Conservation (phyloP, 768 basidiomycete genomes). For the Lepiota brunneoincarnata region DNA sequence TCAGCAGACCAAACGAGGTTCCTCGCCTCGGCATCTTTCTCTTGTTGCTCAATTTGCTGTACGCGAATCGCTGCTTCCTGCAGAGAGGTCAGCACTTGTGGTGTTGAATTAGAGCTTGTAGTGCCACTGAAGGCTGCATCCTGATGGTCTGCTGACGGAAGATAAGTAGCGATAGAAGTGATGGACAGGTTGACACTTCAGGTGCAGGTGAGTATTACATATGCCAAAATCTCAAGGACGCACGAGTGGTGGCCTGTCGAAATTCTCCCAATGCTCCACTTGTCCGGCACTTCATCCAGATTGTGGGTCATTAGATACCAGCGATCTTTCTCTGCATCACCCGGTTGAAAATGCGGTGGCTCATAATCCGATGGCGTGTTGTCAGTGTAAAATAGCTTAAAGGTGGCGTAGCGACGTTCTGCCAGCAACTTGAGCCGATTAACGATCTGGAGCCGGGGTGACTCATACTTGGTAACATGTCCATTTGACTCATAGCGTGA, state of each 20-base stretch:
- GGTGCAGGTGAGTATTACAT: not conserved
- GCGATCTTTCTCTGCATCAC: slow-evolving; percentile 67
- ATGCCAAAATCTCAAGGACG: slow-evolving; percentile 15
- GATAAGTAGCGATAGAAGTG: slow-evolving; percentile 68
- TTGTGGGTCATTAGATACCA: slow-evolving; percentile 84
- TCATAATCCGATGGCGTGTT: slow-evolving; percentile 81
- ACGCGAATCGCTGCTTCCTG: slow-evolving; percentile 53
- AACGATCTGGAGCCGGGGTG: not conserved
- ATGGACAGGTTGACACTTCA: slow-evolving; percentile 68
- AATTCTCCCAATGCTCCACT: slow-evolving; percentile 63
- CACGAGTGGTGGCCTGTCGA: slow-evolving; percentile 76
- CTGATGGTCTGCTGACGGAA: slow-evolving; percentile 66
- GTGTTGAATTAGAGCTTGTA: slow-evolving; percentile 24
- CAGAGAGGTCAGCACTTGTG: slow-evolving; percentile 48
- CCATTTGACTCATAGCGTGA: slow-evolving; percentile 78
- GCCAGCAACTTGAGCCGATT: slow-evolving; percentile 6
- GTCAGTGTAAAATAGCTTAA: slow-evolving; percentile 84
- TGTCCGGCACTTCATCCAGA: slow-evolving; percentile 70
- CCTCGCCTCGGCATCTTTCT: slow-evolving; percentile 57
- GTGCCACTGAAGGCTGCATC: slow-evolving; percentile 54
- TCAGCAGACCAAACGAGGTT: slow-evolving; percentile 66
- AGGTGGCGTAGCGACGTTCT: slow-evolving; percentile 85
- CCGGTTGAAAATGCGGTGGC: slow-evolving; percentile 75
- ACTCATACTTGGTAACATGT: slow-evolving; percentile 67
- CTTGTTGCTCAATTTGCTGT: slow-evolving; percentile 58